A percentile compares a stretch with the other conserved stretches of the same genome.
These are phyloP conservation scores for Trametes sanguinea DNA, from an alignment of 768 basidiomycete genomes.

Conservation along the genomic window DNA sequence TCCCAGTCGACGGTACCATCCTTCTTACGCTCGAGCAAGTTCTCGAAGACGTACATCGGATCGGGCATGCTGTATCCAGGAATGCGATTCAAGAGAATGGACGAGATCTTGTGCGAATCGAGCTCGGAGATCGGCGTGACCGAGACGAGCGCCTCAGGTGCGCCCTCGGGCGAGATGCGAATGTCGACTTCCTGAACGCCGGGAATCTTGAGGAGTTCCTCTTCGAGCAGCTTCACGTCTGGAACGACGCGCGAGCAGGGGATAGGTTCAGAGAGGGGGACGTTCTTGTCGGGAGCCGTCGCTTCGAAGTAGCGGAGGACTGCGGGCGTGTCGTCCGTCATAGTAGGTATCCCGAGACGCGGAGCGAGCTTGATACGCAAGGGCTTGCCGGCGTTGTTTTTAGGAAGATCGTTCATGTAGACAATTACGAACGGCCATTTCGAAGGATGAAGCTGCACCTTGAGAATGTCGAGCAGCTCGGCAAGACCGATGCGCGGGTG, in stretches of 20 bases:
- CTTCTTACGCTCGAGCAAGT: constrained; percentile 11
- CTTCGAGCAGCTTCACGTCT: constrained; percentile 33
- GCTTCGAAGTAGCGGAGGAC: constrained; percentile 46
- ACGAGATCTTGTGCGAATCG: constrained; percentile 22
- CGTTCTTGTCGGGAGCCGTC: constrained; percentile 32
- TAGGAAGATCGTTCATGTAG: constrained; percentile 49
- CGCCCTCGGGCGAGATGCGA: constrained; percentile 35
- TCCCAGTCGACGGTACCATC: constrained; percentile 18
- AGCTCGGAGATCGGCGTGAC: constrained; percentile 27
- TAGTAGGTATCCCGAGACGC: constrained; percentile 40
- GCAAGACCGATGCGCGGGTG: constrained; percentile 40
- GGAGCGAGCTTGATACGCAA: constrained; percentile 45
- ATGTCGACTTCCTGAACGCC: constrained; percentile 41
- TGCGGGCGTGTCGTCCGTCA: constrained; percentile 38
- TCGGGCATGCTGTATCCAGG: constrained; percentile 46
- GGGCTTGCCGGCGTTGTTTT: constrained; percentile 50
- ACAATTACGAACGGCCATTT: constrained; percentile 52
- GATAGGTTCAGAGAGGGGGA: constrained; percentile 41
- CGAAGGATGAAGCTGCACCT: constrained; percentile 48
- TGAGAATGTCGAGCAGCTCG: constrained; percentile 47
- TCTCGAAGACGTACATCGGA: constrained; percentile 36
- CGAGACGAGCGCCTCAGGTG: constrained; percentile 43
- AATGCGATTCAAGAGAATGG: constrained; percentile 29
- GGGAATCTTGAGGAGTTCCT: constrained; percentile 30
- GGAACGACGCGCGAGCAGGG: constrained; percentile 37